These are phyloP conservation scores for Coemansia sp. DNA, from an alignment of 192 early-diverging fungal species.

Conservation along the genomic window DNA sequence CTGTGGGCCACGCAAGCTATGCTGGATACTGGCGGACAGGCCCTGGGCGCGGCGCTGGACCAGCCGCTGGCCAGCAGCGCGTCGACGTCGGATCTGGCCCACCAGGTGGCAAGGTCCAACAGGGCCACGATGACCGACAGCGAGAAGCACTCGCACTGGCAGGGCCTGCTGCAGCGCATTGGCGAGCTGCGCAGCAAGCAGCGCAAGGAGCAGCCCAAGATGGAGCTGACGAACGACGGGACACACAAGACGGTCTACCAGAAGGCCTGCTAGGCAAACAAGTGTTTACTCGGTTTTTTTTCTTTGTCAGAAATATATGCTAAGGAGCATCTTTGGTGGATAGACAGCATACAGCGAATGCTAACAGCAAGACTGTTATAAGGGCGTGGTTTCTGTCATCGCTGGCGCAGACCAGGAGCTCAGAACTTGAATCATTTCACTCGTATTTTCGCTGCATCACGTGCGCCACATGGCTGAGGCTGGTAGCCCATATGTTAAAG, in stretches of 20 bases:
- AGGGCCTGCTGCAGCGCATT: slow-evolving; percentile 24
- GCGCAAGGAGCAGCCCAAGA: slow-evolving; percentile 2
- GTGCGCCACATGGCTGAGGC: no score
- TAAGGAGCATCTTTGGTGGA: no score
- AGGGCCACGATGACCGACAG: slow-evolving; percentile 7
- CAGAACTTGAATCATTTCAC: no score
- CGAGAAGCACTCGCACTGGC: slow-evolving; percentile 30
- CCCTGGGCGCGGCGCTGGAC: slow-evolving; percentile 37
- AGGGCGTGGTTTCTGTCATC: no score
- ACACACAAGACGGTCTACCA: slow-evolving; percentile 28
- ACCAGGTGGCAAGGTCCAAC: slow-evolving; percentile 19
- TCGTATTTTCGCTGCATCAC: no score
- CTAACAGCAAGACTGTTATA: no score
- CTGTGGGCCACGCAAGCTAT: slow-evolving; percentile 55
- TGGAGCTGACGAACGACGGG: slow-evolving; percentile 12
- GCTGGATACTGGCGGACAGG: slow-evolving; percentile 34
- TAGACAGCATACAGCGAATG: no score
- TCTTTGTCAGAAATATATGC: no score
- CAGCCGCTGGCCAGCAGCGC: slow-evolving; percentile 22
- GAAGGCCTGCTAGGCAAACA: slow-evolving; percentile 22
- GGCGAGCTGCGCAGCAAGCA: slow-evolving; percentile 22
- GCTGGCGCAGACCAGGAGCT: no score
- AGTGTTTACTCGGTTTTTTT: no score
- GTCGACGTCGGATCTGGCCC: slow-evolving; percentile 32
- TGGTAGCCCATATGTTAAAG: no score